phyloP scores from a whole-genome alignment of 768 basidiomycete genomes.

The Boletus insuetus region DNA sequence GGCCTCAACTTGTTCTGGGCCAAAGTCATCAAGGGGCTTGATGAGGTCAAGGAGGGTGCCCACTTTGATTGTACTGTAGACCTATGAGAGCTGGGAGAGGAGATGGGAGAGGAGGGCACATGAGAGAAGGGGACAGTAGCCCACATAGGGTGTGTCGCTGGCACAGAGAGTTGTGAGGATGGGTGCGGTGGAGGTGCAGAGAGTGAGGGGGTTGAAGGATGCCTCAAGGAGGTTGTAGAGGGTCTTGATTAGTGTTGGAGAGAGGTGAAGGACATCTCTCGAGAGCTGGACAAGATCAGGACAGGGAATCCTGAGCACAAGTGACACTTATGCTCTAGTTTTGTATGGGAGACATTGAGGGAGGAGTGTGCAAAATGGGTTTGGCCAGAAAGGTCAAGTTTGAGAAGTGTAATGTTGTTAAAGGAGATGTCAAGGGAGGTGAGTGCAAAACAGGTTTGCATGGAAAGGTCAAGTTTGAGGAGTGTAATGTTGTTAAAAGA shows the following conservation, averaged over 20 bases:
- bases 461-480: slow-evolving; percentile 53
- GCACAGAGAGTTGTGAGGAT: slow-evolving; percentile 62
- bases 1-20: slow-evolving; percentile 77
- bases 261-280: slow-evolving; percentile 78
- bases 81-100: slow-evolving; percentile 86
- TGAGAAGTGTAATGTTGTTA: slow-evolving; percentile 86
- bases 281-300: slow-evolving; percentile 54
- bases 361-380: slow-evolving; percentile 59
- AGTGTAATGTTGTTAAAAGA: slow-evolving; percentile 90
- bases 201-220: slow-evolving; percentile 87
- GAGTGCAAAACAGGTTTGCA: no score
- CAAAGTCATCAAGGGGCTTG: slow-evolving; percentile 61
- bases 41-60: slow-evolving; percentile 75
- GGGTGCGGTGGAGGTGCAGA: slow-evolving; percentile 76
- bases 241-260: slow-evolving; percentile 66
- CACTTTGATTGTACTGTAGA: slow-evolving; percentile 86
- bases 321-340: slow-evolving; percentile 63
- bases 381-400: slow-evolving; percentile 49
- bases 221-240: slow-evolving; percentile 90
- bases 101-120: slow-evolving; percentile 90
- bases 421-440: slow-evolving; percentile 64
- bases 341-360: slow-evolving; percentile 85
- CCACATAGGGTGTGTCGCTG: slow-evolving; percentile 50
- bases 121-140: slow-evolving; percentile 86
- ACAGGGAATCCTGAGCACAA: not conserved